Evolutionary conservation across 768 basidiomycete genomes (phyloP).

Genomic region (Collybia nuda): DNA sequence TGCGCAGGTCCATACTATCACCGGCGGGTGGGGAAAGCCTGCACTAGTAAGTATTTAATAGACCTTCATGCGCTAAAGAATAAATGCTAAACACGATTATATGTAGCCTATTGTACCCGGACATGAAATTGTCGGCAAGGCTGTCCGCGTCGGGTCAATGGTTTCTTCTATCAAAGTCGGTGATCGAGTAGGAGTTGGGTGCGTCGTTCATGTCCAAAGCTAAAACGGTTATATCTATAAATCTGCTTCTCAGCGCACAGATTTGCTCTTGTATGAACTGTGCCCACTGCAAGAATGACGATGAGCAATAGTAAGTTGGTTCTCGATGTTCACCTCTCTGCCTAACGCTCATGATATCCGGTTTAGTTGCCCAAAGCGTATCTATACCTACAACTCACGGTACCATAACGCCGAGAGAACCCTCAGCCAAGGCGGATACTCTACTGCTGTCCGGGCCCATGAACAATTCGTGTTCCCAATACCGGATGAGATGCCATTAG

Average conservation of each 20-base stretch:
- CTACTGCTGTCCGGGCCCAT: conserved; percentile 40
- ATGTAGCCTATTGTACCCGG: conserved; percentile 37
- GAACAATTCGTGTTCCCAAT: conserved; percentile 60
- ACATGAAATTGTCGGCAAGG: conserved; percentile 59
- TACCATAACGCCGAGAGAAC: conserved; percentile 38
- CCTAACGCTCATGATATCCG: neutral
- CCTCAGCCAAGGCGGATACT: conserved; percentile 46
- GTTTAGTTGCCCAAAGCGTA: conserved; percentile 37
- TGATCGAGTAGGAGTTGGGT: conserved; percentile 51
- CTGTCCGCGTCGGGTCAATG: conserved; percentile 50
- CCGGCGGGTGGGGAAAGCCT: conserved; percentile 33
- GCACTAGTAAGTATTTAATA: conserved; percentile 19
- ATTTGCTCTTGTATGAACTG: conserved; percentile 47
- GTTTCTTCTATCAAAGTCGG: conserved; percentile 57
- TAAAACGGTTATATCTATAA: no score
- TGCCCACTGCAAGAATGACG: conserved; percentile 44
- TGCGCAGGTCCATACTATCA: conserved; percentile 35
- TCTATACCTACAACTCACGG: conserved; percentile 40
- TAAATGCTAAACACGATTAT: neutral
- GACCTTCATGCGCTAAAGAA: neutral
- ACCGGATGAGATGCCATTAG: conserved; percentile 51
- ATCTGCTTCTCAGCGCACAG: conserved; percentile 36
- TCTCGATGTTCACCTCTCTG: neutral
- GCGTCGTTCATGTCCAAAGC: neutral
- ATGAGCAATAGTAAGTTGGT: conserved; percentile 49